Evolutionary conservation across 257 asterid genomes (phyloP).

Genomic region (Solanum tacnaense): DNA sequence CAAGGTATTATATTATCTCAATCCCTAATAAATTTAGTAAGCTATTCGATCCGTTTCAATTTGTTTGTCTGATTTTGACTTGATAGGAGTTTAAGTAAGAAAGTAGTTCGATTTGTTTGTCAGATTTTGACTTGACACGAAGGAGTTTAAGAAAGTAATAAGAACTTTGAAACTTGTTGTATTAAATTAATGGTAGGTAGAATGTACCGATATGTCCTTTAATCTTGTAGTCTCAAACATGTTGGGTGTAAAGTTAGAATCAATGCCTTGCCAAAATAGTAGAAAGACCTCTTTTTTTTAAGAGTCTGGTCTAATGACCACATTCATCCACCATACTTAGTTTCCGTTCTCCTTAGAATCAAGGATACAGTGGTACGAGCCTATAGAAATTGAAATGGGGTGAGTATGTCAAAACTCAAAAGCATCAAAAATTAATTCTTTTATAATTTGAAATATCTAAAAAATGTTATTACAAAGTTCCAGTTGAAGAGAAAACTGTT

Average conservation of each 20-base stretch:
- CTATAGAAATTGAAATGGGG: background rate
- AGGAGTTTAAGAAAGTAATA: background rate
- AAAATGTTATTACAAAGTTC: background rate
- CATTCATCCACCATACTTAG: background rate
- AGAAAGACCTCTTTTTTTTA: background rate
- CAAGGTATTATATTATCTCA: conserved; percentile 21
- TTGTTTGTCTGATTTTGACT: background rate
- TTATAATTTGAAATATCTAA: background rate
- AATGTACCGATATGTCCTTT: background rate
- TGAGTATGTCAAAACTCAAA: background rate
- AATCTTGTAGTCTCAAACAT: background rate
- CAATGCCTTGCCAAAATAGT: background rate
- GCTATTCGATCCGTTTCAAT: background rate
- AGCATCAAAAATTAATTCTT: too few relatives aligned
- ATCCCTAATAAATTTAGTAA: background rate
- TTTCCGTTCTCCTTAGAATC: background rate
- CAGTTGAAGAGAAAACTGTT: background rate
- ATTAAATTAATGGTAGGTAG: background rate
- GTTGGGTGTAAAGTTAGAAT: background rate
- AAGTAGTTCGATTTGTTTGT: background rate
- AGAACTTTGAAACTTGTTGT: background rate
- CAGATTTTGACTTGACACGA: background rate
- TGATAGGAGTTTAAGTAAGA: background rate
- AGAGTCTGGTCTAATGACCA: background rate
- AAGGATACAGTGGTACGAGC: background rate